Conservation (phyloP, 1,284 basidiomycete genomes). For the Pascua guehoae region DNA sequence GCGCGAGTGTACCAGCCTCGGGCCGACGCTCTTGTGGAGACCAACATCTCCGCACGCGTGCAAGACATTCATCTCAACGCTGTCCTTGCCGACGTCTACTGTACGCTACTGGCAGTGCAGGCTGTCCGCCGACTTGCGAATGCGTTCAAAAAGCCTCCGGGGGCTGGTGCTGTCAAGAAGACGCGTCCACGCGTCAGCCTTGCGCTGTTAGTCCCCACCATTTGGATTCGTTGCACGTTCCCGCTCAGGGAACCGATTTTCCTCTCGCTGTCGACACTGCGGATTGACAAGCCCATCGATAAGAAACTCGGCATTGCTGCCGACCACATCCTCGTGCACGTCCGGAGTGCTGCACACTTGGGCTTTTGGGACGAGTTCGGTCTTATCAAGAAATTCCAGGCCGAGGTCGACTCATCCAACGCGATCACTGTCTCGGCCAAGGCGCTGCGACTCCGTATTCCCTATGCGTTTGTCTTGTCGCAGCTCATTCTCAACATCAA, state of each 20-base stretch:
- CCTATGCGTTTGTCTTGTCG: conserved; percentile 71
- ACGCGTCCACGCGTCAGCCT: conserved; percentile 23
- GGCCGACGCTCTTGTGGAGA: conserved; percentile 15
- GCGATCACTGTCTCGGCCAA: conserved; percentile 52
- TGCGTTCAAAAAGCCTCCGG: conserved; percentile 9
- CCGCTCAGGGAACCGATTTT: conserved; percentile 44
- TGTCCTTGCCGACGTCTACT: conserved; percentile 71
- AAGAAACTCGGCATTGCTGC: conserved; percentile 30
- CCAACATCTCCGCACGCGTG: conserved; percentile 27
- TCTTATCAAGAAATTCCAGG: conserved; percentile 60
- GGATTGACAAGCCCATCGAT: conserved; percentile 21
- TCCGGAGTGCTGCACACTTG: conserved; percentile 46
- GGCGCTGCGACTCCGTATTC: conserved; percentile 69
- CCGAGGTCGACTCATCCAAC: conserved; percentile 42
- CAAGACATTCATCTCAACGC: conserved; percentile 51
- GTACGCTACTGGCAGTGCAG: conserved; percentile 62
- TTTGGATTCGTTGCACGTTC: conserved; percentile 41
- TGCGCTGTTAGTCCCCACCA: conserved; percentile 24
- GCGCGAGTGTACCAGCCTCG: conserved; percentile 21
- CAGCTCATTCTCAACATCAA: conserved; percentile 66
- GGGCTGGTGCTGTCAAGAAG: neutral
- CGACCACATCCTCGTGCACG: conserved; percentile 50
- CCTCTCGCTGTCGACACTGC: conserved; percentile 26
- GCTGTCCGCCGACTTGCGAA: conserved; percentile 29
- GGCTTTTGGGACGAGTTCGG: conserved; percentile 75